Percentiles rank a stretch among this genome's conserved stretches.
Conservation (phyloP, 78 protist species). For the Cavenderia fasciculata region DNA sequence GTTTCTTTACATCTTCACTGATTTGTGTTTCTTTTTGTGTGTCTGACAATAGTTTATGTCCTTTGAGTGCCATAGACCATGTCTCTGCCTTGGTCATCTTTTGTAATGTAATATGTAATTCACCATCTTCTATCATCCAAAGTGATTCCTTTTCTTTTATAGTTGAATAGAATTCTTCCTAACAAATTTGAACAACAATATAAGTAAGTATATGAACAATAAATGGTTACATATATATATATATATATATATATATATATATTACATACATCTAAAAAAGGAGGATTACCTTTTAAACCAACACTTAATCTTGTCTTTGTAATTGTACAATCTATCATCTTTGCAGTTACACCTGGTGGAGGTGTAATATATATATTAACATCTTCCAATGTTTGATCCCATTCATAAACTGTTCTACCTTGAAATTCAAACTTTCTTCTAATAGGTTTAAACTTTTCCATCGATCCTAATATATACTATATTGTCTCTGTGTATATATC, state of each 20-base stretch:
- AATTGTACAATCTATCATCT: constrained; percentile 72
- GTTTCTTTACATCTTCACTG: constrained; percentile 59
- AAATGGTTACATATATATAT: neutral
- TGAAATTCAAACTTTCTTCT: constrained; percentile 72
- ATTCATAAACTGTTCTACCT: constrained; percentile 79
- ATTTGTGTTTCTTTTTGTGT: neutral
- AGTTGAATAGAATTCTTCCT: constrained; percentile 60
- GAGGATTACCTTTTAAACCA: constrained; percentile 77
- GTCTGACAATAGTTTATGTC: no score
- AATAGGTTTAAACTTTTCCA: constrained; percentile 57
- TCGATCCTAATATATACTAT: neutral
- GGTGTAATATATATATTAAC: constrained; percentile 47
- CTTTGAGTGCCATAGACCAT: constrained; percentile 69
- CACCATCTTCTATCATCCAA: constrained; percentile 78
- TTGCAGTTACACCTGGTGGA: constrained; percentile 68
- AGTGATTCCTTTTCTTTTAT: constrained; percentile 65
- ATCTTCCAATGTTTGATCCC: constrained; percentile 81
- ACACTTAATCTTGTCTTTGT: constrained; percentile 33
- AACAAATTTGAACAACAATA: neutral
- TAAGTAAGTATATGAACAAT: neutral
- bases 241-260: neutral
- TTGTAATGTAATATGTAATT: constrained; percentile 38
- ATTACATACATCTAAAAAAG: constrained; percentile 69
- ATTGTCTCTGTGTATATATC: neutral
- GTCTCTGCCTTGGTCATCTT: constrained; percentile 77